These are phyloP conservation scores for Talaromyces trachyspermus DNA, from an alignment of 495 filamentous ascomycete species.

Conservation along the genomic window DNA sequence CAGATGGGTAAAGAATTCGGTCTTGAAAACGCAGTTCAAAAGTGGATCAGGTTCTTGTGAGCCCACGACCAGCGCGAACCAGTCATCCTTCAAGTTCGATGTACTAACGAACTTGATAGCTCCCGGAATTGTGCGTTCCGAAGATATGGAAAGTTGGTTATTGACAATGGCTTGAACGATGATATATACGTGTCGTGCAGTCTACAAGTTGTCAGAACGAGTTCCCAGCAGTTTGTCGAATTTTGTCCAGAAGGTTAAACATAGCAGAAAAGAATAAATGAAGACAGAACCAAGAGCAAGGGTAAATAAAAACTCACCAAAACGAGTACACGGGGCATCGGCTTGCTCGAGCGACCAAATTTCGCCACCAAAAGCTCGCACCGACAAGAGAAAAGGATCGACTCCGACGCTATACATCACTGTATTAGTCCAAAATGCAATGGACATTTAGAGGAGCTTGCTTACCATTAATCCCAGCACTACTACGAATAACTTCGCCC, in stretches of 20 bases:
- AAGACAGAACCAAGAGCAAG: too few relatives aligned
- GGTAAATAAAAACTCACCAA: too few relatives aligned
- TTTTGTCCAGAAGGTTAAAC: too few relatives aligned
- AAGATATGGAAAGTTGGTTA: slow-evolving; percentile 67
- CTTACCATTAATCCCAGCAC: slow-evolving; percentile 52
- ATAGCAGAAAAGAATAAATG: too few relatives aligned
- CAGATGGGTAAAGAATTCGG: slow-evolving; percentile 92
- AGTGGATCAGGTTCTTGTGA: slow-evolving; percentile 90
- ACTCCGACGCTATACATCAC: slow-evolving; percentile 51
- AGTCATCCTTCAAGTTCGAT: slow-evolving; percentile 82
- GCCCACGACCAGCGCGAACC: slow-evolving; percentile 87
- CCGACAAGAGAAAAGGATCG: slow-evolving; percentile 80
- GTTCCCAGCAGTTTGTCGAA: background rate
- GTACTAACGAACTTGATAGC: slow-evolving; percentile 78
- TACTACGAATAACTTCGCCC: slow-evolving; percentile 71
- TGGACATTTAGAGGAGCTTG: background rate
- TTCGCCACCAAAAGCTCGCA: slow-evolving; percentile 85
- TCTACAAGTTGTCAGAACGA: slow-evolving; percentile 35
- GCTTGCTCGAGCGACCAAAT: slow-evolving; percentile 92
- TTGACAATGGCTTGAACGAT: slow-evolving; percentile 78
- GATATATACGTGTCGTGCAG: slow-evolving; percentile 77
- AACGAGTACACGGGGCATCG: slow-evolving; percentile 74
- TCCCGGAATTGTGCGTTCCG: slow-evolving; percentile 76
- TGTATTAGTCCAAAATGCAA: slow-evolving; percentile 6
- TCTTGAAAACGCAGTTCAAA: slow-evolving; percentile 90